A percentile compares a stretch with the other conserved stretches of the same genome.
phyloP scores from a whole-genome alignment of 192 early-diverging fungal genomes.

The Coemansia sp. region DNA sequence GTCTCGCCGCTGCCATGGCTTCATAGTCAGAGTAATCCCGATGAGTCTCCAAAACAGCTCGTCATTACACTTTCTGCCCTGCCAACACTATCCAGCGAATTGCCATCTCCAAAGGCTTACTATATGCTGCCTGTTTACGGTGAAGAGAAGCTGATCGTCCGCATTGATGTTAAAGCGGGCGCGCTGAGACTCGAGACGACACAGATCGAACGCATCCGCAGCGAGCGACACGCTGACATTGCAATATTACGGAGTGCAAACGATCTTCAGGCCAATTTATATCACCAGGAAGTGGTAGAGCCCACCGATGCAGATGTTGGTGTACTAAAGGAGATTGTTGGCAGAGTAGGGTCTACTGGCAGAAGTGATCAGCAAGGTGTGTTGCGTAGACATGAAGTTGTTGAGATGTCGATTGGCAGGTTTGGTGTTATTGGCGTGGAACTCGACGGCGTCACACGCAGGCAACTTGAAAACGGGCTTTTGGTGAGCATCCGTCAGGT shows the following conservation, averaged over 20 bases:
- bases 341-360: slow-evolving; percentile 14
- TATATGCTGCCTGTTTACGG: slow-evolving; percentile 21
- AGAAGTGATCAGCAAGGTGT: background rate
- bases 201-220: slow-evolving; percentile 4
- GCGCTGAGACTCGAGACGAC: slow-evolving; percentile 11
- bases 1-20: slow-evolving; percentile 43
- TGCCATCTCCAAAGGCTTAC: background rate
- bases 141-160: slow-evolving; percentile 18
- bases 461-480: slow-evolving; percentile 8
- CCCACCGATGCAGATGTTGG: background rate
- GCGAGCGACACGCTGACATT: slow-evolving; percentile 15
- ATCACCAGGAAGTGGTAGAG: slow-evolving; percentile 9
- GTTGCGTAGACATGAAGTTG: slow-evolving; percentile 19
- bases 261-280: slow-evolving; percentile 24
- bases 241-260: slow-evolving; percentile 29
- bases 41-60: slow-evolving; percentile 15
- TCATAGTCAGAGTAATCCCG: slow-evolving; percentile 1
- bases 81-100: background rate
- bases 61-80: slow-evolving; percentile 9
- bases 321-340: slow-evolving; percentile 9
- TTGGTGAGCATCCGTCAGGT: slow-evolving; percentile 24
- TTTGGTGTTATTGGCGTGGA: slow-evolving; percentile 20
- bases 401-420: slow-evolving; percentile 13
- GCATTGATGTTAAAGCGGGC: slow-evolving; percentile 11
- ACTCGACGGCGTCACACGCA: slow-evolving; percentile 22